phyloP scores from a whole-genome alignment of 2,329 filamentous ascomycete genomes.

The Paecilomyces niveus region DNA sequence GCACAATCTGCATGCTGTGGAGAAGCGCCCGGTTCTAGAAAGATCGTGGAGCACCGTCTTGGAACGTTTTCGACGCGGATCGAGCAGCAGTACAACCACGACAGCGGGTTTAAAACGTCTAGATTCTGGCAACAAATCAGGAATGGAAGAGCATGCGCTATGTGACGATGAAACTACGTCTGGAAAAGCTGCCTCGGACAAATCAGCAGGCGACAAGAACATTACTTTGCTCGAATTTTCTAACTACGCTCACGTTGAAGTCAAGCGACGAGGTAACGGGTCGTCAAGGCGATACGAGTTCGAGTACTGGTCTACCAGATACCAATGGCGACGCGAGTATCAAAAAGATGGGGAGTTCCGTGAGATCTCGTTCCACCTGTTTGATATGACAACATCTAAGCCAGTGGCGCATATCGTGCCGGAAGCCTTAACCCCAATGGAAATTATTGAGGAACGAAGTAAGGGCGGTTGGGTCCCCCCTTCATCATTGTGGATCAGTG shows the following conservation, averaged over 20 bases:
- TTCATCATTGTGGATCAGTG: slow-evolving; percentile 84
- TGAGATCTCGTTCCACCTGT: slow-evolving; percentile 71
- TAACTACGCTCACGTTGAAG: slow-evolving; percentile 89
- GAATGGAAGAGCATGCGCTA: slow-evolving; percentile 34
- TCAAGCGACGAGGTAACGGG: slow-evolving; percentile 62
- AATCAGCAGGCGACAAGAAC: slow-evolving; percentile 54
- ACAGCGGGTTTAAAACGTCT: slow-evolving; percentile 44
- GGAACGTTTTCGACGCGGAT: slow-evolving; percentile 49
- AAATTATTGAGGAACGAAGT: slow-evolving; percentile 62
- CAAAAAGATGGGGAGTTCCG: slow-evolving; percentile 59
- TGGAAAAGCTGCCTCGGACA: slow-evolving; percentile 1
- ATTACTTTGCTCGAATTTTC: slow-evolving; percentile 88
- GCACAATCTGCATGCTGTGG: slow-evolving; percentile 50
- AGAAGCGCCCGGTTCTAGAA: slow-evolving; percentile 47
- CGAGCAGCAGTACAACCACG: slow-evolving; percentile 42
- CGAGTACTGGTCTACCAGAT: slow-evolving; percentile 84
- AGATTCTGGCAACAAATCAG: slow-evolving; percentile 52
- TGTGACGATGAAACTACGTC: slow-evolving; percentile 9
- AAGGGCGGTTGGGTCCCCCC: slow-evolving; percentile 88
- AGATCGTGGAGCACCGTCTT: slow-evolving; percentile 56
- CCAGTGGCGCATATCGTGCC: slow-evolving; percentile 80
- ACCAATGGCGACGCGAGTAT: slow-evolving; percentile 71
- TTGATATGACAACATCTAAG: slow-evolving; percentile 57
- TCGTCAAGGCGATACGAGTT: slow-evolving; percentile 76
- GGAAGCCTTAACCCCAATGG: slow-evolving; percentile 63